Evolutionary conservation across 805 yeast genomes (phyloP), one percentile per base, ranked within the genome.

Genomic region (Lachancea sp.): DNA sequence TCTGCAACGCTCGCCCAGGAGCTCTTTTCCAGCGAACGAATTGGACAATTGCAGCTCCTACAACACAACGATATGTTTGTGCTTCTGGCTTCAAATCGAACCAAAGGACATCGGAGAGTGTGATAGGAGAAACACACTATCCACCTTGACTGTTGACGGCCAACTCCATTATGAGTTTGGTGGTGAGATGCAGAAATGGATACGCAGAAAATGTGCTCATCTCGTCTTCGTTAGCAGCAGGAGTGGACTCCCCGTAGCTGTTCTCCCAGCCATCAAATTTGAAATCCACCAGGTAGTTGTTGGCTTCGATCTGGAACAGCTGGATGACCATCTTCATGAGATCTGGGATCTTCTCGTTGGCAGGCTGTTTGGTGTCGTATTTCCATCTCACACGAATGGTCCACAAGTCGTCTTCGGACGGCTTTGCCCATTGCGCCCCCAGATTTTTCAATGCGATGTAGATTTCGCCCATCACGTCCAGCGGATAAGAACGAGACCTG

Each of bases 401-500:
- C 98, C 98, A 91, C 42, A 89, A 70, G 57, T 90, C 96, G 58
- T 90, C 96, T 55, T 90, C 96, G 0, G 90, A 78, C 6, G 98
- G 97, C 55, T 83, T 82, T 9, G 93, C 86, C 98, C 98, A 93
- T 65, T 93, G 97, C 0, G 98, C 98, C 1, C 96, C 97, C 44
- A 93, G 70, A 57, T 86, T 88, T 66, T 86, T 86, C 60, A 93
- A 72, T 1, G 98, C 98, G 38, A 96, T 75, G 67, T 93, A 93
- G 36, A 93, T 90, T 63, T 93, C 99, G 22, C 97, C 96, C 98
- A 93, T 93, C 3, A 93, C 99, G 65, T 93, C 99, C 55, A 93
- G 72, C 29, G 99, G 98, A 62, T 93, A 93, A 1, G 96, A 87
- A 57, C 97, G 75, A 8, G 96, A 88, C 61, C 99, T 75, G 49